A percentile compares a stretch with the other conserved stretches of the same genome.
phyloP scores from a whole-genome alignment of 2,329 filamentous ascomycete genomes.

The Arthrobotrys sphaeroides region DNA sequence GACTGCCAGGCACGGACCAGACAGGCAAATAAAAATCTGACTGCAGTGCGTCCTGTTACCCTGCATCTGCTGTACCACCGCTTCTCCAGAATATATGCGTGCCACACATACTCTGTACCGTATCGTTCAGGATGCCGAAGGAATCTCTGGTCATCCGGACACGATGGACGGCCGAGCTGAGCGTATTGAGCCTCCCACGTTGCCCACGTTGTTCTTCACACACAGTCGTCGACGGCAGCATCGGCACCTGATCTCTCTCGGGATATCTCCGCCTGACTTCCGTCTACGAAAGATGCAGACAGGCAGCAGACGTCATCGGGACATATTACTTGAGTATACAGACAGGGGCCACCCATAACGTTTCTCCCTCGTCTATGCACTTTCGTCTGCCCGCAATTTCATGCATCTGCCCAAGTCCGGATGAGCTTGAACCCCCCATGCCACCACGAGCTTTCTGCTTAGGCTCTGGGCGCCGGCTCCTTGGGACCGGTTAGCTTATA shows the following conservation, averaged over 20 bases:
- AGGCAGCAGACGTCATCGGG: conserved; percentile 8
- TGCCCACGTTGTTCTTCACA: too few species aligned
- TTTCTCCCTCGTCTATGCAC: conserved; percentile 1
- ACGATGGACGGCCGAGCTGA: not conserved
- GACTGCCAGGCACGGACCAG: too few species aligned
- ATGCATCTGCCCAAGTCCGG: conserved; percentile 12
- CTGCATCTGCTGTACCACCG: not conserved
- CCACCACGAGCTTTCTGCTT: not conserved
- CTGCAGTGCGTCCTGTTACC: not conserved
- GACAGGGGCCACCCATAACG: conserved; percentile 10
- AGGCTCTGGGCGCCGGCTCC: not conserved
- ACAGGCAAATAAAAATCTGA: too few species aligned
- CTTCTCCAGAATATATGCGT: not conserved
- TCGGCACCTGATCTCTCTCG: conserved; percentile 19
- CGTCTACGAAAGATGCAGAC: not conserved
- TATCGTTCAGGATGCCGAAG: conserved; percentile 8
- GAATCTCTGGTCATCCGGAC: conserved; percentile 2
- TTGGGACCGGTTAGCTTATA: too few species aligned
- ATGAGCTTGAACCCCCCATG: conserved; percentile 9
- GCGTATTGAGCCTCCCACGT: conserved; percentile 15
- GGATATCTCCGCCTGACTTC: conserved; percentile 31
- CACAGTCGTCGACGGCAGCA: not conserved
- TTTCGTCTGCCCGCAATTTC: conserved; percentile 1
- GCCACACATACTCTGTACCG: not conserved
- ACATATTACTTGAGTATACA: too few species aligned